Evolutionary conservation across 805 yeast genomes (phyloP), one percentile per base, ranked within the genome.

Genomic region (Zygotorulaspora chibaensis): DNA sequence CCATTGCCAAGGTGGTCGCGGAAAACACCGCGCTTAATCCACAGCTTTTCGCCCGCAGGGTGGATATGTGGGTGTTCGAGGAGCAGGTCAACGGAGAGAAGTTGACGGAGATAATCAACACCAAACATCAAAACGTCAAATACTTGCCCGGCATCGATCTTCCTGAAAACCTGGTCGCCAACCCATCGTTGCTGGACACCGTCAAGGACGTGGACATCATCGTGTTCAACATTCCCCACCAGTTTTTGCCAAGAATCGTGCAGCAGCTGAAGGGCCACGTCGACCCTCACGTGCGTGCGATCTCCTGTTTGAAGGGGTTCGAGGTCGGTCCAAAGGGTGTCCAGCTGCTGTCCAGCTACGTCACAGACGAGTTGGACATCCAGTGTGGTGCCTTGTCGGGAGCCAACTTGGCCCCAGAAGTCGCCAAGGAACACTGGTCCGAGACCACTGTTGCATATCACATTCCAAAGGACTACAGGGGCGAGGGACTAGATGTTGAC

Each of bases 371-470:
- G 57, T 77, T 93, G 55, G 91, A 90, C 28, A 79, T 93, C 50
- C 80, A 85, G 67, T 90, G 98, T 73, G 99, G 99, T 70, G 98
- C 95, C 16, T 76, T 93, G 44, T 85, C 96, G 1, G 99, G 99
- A 52, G 99, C 99, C 45, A 93, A 93, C 73, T 76, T 93, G 59
- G 99, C 99, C 36, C 88, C 95, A 39, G 99, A 93, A 69, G 96
- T 93, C 50, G 99, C 99, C 50, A 80, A 79, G 66, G 87, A 87
- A 69, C 85, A 85, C 70, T 93, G 96, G 95, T 89, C 96, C 15
- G 99, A 93, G 72, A 93, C 99, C 49, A 90, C 99, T 10, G 88
- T 93, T 54, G 99, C 97, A 17, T 93, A 87, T 72, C 81, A 77
- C 47, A 61, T 74, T 18, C 96, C 96, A 46, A 63, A 63, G 23